These are phyloP conservation scores for Fistulina hepatica DNA, from an alignment of 1,284 basidiomycete genomes.

Conservation along the genomic window DNA sequence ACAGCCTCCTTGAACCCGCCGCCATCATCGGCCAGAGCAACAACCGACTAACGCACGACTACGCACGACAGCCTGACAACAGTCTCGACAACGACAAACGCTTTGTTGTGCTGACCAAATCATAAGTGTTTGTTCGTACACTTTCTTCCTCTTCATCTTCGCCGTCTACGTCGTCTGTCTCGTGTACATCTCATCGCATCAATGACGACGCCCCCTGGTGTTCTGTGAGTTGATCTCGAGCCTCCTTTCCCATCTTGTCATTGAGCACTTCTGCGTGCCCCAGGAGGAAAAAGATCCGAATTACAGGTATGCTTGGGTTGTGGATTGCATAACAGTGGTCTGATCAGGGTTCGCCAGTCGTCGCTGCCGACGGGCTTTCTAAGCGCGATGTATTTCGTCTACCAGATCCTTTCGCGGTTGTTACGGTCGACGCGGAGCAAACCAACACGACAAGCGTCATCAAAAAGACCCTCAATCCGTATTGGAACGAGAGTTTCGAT, in stretches of 20 bases:
- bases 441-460: conserved; percentile 88
- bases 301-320: conserved; percentile 35
- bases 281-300: conserved; percentile 49
- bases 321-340: not conserved
- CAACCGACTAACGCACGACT: too few relatives aligned
- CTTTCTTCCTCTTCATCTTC: too few relatives aligned
- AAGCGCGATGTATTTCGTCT: conserved; percentile 88
- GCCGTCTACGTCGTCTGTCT: conserved; percentile 23
- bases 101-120: too few relatives aligned
- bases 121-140: too few relatives aligned
- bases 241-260: not conserved
- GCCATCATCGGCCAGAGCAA: too few relatives aligned
- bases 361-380: conserved; percentile 80
- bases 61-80: too few relatives aligned
- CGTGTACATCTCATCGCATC: too few relatives aligned
- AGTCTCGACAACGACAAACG: too few relatives aligned
- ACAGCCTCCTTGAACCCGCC: too few relatives aligned
- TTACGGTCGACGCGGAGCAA: conserved; percentile 91
- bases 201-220: conserved; percentile 19
- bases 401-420: conserved; percentile 90
- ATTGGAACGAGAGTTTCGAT: conserved; percentile 92
- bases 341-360: conserved; percentile 40
- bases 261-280: conserved; percentile 2
- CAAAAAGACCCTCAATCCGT: conserved; percentile 84
- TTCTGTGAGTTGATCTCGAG: conserved; percentile 22